Conservation (phyloP, 1,139 yeast species). For the Lodderomyces margitis region DNA sequence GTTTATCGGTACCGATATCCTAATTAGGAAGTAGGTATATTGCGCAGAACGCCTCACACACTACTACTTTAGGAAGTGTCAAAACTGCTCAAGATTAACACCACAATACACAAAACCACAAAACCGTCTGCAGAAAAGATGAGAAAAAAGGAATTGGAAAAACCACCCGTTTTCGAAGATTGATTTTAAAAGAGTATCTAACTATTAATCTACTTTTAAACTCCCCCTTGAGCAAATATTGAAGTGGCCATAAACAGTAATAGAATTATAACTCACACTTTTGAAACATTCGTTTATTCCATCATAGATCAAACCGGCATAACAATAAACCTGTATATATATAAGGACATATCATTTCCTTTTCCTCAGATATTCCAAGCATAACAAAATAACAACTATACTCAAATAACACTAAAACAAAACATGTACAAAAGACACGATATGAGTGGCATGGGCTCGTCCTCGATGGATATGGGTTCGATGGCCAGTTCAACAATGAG, state of each 20-base stretch:
- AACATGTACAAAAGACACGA: constrained; percentile 2
- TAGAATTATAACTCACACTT: too few species aligned
- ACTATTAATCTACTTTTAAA: too few species aligned
- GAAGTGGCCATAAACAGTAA: too few species aligned
- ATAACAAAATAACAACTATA: background rate
- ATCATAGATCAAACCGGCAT: background rate
- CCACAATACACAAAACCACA: background rate
- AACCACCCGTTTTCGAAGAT: too few species aligned
- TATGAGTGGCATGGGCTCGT: constrained; percentile 3
- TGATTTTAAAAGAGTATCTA: too few species aligned
- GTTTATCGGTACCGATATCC: background rate
- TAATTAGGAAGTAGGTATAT: constrained; percentile 1
- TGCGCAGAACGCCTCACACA: background rate
- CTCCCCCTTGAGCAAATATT: too few species aligned
- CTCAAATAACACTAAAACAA: background rate
- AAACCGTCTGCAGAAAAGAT: too few species aligned
- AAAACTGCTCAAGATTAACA: constrained; percentile 1
- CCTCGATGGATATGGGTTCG: constrained; percentile 11
- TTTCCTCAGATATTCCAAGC: background rate
- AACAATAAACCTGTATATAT: background rate
- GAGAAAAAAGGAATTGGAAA: too few species aligned
- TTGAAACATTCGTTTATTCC: too few species aligned
- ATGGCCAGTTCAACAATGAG: constrained; percentile 10
- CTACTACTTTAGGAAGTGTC: background rate
- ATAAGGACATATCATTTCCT: background rate